Base-by-base conservation (phyloP, 2,329 filamentous ascomycete genomes). In the Raffaelea albimanens region DNA sequence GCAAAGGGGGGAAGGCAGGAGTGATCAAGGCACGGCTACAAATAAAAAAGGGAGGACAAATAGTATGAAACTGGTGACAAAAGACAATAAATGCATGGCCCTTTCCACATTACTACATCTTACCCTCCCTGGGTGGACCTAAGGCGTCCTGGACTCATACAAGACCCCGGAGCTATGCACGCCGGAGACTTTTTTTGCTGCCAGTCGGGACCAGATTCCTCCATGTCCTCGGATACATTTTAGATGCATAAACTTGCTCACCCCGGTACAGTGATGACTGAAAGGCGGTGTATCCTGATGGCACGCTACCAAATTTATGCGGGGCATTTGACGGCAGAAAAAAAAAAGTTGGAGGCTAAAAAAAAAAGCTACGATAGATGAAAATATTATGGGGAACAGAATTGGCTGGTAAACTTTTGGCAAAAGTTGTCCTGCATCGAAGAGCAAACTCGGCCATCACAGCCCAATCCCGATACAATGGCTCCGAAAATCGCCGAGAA, bases 401-500 rank as follows among this genome's bases (percentile, higher is more conserved):
- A 8, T 16, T 38, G 34, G 13, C 18, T 38, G 34, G 13, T 38
- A 10, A 5, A 8, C 5, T 16, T 19, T 19, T 38, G 13, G 34
- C 14, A 7, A n/a, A n/a, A 19, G 34, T 16, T 16, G 34, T 38
- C n/a, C 14, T 38, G 14, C 34, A 38, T 10, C 7, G 18, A 10
- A 7, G 8, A 19, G 9, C 14, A 8, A 5, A 5, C 7, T 19
- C 8, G 14, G 5, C n/a, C n/a, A 8, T 16, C 14, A 8, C 13
- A 38, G 13, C 34, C 34, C 14, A 23, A 33, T 31, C 39, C 40
- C 18, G n/a, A 38, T 39, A 58, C 60, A 56, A 72, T 71, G 68
- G 65, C 59, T 51, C 58, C 65, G 40, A 62, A 61, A 54, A 64
- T 67, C 49, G 57, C 62, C 41, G 70, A 66, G 29, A 72, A 76